Evolutionary conservation across 2,329 filamentous ascomycete species (phyloP).

Genomic region (Botryotinia convoluta): DNA sequence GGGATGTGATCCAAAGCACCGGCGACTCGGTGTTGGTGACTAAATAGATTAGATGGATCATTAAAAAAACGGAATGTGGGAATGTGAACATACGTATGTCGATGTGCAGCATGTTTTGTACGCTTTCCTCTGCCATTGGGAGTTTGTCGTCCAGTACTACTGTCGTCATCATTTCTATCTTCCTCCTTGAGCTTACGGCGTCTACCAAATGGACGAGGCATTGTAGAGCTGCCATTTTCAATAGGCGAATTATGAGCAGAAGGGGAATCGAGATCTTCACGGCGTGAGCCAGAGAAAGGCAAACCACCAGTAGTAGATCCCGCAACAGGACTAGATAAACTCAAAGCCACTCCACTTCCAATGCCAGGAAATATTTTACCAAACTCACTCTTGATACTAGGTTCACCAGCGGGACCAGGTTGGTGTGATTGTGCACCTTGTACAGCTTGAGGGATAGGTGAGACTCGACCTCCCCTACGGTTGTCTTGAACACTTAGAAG

Average conservation of each 20-base stretch:
- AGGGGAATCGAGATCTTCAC: conserved; percentile 50
- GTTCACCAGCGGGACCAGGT: conserved; percentile 75
- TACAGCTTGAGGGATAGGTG: conserved; percentile 87
- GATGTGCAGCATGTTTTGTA: conserved; percentile 53
- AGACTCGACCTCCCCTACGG: conserved; percentile 78
- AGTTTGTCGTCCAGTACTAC: conserved; percentile 59
- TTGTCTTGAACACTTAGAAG: conserved; percentile 73
- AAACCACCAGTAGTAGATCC: conserved; percentile 49
- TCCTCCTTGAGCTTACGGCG: conserved; percentile 77
- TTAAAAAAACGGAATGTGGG: conserved; percentile 43
- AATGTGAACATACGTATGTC: conserved; percentile 32
- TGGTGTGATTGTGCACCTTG: conserved; percentile 85
- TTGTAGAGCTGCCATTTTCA: conserved; percentile 41
- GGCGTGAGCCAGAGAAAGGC: conserved; percentile 50
- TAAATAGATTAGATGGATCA: conserved; percentile 26
- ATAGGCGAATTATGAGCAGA: conserved; percentile 44
- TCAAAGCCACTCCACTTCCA: conserved; percentile 61
- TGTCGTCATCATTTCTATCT: conserved; percentile 66
- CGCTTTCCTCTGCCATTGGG: conserved; percentile 61
- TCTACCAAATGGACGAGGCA: conserved; percentile 39
- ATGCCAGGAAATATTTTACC: conserved; percentile 96
- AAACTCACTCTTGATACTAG: conserved; percentile 91
- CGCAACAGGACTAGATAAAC: conserved; percentile 47
- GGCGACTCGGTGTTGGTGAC: conserved; percentile 54
- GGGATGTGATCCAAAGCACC: conserved; percentile 49